Conservation (phyloP, 805 yeast genomes). For the Hanseniaspora clermontiae region DNA sequence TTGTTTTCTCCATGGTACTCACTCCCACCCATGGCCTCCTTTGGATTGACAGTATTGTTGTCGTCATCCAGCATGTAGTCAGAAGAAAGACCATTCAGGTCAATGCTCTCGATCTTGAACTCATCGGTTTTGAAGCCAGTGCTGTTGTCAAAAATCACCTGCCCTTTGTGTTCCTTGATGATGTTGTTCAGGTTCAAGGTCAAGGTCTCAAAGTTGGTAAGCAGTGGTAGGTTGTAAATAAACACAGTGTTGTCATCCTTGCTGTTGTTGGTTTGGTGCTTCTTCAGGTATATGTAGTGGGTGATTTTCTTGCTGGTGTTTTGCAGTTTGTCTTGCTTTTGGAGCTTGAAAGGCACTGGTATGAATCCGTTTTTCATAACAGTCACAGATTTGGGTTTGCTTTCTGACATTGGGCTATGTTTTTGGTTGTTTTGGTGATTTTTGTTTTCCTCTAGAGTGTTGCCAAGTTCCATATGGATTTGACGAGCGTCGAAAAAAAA, state of each 20-base stretch:
- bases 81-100: slow-evolving; percentile 47
- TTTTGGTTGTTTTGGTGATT: too few relatives aligned
- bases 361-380: slow-evolving; percentile 28
- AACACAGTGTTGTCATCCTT: slow-evolving; percentile 48
- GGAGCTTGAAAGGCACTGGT: slow-evolving; percentile 26
- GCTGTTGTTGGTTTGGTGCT: slow-evolving; percentile 39
- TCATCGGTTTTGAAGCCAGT: slow-evolving; percentile 30
- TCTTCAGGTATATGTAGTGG: slow-evolving; percentile 56
- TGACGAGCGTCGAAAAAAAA: too few relatives aligned
- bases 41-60: slow-evolving; percentile 7
- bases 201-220: slow-evolving; percentile 39
- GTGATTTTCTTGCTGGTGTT: slow-evolving; percentile 6
- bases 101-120: slow-evolving; percentile 35
- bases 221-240: slow-evolving; percentile 61
- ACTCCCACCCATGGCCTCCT: slow-evolving; percentile 28
- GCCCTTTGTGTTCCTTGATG: slow-evolving; percentile 34
- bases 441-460: too few relatives aligned
- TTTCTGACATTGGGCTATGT: too few relatives aligned
- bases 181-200: slow-evolving; percentile 46
- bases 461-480: too few relatives aligned
- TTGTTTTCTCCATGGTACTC: slow-evolving; percentile 32
- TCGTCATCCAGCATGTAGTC: slow-evolving; percentile 25
- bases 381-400: background rate
- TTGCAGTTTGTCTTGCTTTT: slow-evolving; percentile 16
- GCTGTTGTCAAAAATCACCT: slow-evolving; percentile 45